These are phyloP conservation scores for Suhomyces tanzawaensis DNA, from an alignment of 805 yeast genomes.

Conservation along the genomic window DNA sequence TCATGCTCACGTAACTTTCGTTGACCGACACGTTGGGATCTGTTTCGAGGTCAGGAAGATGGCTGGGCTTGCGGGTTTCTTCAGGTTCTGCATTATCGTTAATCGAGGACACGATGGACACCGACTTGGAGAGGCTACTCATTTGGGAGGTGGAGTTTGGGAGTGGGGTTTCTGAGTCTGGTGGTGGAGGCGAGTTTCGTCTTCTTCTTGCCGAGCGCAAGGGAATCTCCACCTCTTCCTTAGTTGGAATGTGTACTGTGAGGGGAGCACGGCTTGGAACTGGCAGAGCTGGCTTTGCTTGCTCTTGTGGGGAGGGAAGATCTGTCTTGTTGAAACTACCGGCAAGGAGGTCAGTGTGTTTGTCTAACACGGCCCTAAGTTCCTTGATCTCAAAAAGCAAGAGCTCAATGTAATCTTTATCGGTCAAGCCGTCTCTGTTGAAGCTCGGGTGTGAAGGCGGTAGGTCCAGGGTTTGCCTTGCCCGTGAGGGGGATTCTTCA, in stretches of 20 bases:
- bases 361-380: constrained; percentile 19
- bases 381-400: constrained; percentile 37
- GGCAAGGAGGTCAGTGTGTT: too few relatives aligned
- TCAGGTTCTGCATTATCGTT: background rate
- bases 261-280: too few relatives aligned
- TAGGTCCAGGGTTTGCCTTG: too few relatives aligned
- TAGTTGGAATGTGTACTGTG: too few relatives aligned
- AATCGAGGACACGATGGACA: background rate
- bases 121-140: constrained; percentile 3
- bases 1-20: constrained; percentile 4
- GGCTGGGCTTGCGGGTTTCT: background rate
- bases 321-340: too few relatives aligned
- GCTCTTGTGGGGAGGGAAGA: too few relatives aligned
- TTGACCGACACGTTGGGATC: background rate
- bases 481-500: too few relatives aligned
- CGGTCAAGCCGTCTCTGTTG: constrained; percentile 28
- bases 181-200: constrained; percentile 11
- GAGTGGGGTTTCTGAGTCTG: background rate
- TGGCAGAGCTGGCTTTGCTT: too few relatives aligned
- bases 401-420: constrained; percentile 32
- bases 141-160: background rate
- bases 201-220: constrained; percentile 22
- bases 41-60: background rate
- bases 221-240: constrained; percentile 16
- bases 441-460: constrained; percentile 37